Base-by-base conservation (phyloP, 306 rosid species). In the Dryas drummondii region DNA sequence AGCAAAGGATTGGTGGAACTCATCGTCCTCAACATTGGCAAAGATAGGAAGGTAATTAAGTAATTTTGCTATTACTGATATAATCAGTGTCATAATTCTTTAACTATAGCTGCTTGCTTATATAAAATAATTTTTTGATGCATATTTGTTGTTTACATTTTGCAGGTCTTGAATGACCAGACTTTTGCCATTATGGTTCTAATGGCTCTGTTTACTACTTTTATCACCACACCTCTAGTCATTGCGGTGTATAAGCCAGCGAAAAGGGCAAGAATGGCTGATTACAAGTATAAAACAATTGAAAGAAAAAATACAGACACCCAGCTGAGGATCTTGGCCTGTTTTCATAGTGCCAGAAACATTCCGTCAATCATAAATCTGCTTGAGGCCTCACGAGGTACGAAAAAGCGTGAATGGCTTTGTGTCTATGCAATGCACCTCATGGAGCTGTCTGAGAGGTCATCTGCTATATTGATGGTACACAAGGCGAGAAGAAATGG, bases 161-260 rank as follows among this genome's bases (percentile, higher is more conserved):
- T 84, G 78, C 91, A 91, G 98, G 98, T 93, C 59, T 84, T 93
- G 84, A 91, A 91, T 84, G 97, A 93, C 74, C 91, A 93, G 74
- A 93, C 97, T 32, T 93, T 93, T 79, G 96, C 97, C 37, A 87
- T 93, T 44, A 89, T 93, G 97, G 87, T 93, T 80, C 87, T 93
- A 10, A 93, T 93, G 98, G 98, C 98, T 49, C 78, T 93, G 63
- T 82, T 93, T 67, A 93, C 97, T 10, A 93, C 98, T 60, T 89
- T 91, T 80, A 79, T 91, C 37, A 93, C 98, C 53, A 91, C 98
- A 3, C 98, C 98, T 50, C 58, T 91, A 59, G 93, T 93, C 70
- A 73, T 75, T 46, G 79, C 82, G 4, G 84, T 87, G 54, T 94
- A 87, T 63, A 84, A 87, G 79, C 96, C 92, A 16, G 91, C 87